Percentiles rank a stretch among this genome's conserved stretches.
phyloP scores from a whole-genome alignment of 768 basidiomycete species.

The Lactarius evosmus region DNA sequence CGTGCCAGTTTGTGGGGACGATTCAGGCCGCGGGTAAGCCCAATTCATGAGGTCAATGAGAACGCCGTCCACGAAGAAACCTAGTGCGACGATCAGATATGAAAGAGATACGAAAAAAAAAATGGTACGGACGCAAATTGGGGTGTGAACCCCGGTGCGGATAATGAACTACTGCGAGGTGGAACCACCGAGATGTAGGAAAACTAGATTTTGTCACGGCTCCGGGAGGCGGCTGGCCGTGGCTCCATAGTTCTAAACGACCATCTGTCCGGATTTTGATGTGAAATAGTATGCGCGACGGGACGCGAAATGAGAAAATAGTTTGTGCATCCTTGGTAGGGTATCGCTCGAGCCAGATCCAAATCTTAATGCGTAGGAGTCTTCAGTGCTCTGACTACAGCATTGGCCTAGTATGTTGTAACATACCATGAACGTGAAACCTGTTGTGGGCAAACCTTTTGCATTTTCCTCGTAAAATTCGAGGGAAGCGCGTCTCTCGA shows the following conservation, averaged over 20 bases:
- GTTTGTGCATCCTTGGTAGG: conserved; percentile 35
- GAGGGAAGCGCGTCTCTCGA: conserved; percentile 55
- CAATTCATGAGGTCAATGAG: conserved; percentile 61
- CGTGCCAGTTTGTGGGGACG: conserved; percentile 36
- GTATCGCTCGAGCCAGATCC: conserved; percentile 48
- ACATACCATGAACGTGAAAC: conserved; percentile 72
- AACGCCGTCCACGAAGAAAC: conserved; percentile 71
- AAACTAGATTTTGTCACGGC: conserved; percentile 48
- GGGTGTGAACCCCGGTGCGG: conserved; percentile 54
- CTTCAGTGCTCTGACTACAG: conserved; percentile 30
- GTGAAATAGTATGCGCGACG: conserved; percentile 38
- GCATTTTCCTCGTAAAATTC: conserved; percentile 46
- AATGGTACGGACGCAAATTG: conserved; percentile 56
- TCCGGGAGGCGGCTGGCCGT: conserved; percentile 39
- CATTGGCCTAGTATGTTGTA: neutral
- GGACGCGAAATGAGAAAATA: conserved; percentile 39
- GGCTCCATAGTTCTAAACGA: conserved; percentile 47
- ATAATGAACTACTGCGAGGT: conserved; percentile 64
- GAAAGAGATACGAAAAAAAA: neutral
- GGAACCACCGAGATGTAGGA: conserved; percentile 64
- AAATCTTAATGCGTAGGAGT: conserved; percentile 37
- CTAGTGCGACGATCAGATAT: conserved; percentile 37
- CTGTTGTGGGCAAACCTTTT: conserved; percentile 54
- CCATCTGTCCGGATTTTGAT: conserved; percentile 56
- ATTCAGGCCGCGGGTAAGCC: conserved; percentile 56